Conservation (phyloP, 1,284 basidiomycete genomes). For the Mycena citricolor region DNA sequence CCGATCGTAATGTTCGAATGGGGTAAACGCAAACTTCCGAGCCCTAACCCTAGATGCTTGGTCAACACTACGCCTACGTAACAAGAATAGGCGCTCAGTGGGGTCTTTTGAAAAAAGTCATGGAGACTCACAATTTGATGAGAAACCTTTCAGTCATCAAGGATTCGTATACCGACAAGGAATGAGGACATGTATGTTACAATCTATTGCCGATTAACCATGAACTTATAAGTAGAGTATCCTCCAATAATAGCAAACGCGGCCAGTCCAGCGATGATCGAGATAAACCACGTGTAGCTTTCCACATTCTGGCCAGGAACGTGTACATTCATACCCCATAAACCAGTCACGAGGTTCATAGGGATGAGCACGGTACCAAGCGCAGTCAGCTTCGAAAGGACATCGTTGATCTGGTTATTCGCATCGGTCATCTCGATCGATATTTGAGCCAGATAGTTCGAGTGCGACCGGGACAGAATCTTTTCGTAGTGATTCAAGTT, state of each 20-base stretch:
- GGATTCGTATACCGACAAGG: too few relatives aligned
- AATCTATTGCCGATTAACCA: constrained; percentile 42
- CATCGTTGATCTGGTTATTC: constrained; percentile 99
- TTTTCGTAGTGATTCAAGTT: constrained; percentile 99
- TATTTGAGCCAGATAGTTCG: constrained; percentile 98
- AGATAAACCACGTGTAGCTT: constrained; percentile 77
- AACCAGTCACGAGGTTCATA: constrained; percentile 93
- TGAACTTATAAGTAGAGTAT: constrained; percentile 79
- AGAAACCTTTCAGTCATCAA: too few relatives aligned
- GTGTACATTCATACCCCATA: constrained; percentile 92
- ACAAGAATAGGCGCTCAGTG: too few relatives aligned
- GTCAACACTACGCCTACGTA: too few relatives aligned
- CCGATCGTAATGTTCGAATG: too few relatives aligned
- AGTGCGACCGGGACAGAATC: constrained; percentile 97
- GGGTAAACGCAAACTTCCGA: too few relatives aligned
- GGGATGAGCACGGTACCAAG: constrained; percentile 97
- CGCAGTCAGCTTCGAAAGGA: constrained; percentile 97
- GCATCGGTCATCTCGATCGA: constrained; percentile 99
- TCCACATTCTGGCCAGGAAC: constrained; percentile 79
- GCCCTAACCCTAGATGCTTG: too few relatives aligned
- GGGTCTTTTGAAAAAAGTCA: too few relatives aligned
- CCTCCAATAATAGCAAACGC: constrained; percentile 81
- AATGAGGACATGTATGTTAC: too few relatives aligned
- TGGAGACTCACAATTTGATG: too few relatives aligned
- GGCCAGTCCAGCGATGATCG: constrained; percentile 78